Base-by-base conservation (phyloP, 805 yeast species). In the Wickerhamomyces queroliae region DNA sequence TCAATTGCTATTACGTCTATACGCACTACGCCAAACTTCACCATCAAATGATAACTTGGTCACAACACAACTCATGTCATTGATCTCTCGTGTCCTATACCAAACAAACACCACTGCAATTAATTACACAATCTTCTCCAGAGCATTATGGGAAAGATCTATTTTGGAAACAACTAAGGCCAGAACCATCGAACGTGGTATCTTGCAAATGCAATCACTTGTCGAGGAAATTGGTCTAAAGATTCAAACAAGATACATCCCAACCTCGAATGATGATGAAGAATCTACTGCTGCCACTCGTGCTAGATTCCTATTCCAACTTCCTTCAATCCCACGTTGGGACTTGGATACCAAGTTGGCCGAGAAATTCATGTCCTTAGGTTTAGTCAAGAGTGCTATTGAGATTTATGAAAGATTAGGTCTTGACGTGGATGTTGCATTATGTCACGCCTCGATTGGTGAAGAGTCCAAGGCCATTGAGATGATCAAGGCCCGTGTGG, bases 111-210 rank as follows among this genome's bases (percentile, higher is more conserved):
- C 53, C 56, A 4, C 62, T 1, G 71, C 42, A 16, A 50, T 75
- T 15, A 83, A 86, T 58, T 89, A 96, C 89, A 63, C 84, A 1
- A 59, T 91, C 4, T 88, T 80, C 52, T 77, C 90, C 2, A 70
- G 90, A 45, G 84, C 95, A 0, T 65, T 93, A 33, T 93, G 97
- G 96, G 85, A 83, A 53, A 76, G 98, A 58, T 87, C 96, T 7
- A 52, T 85, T 17, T 66, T 90, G 27, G 99, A 93, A 58, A 76
- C 95, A 0, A 70, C 72, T 36, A 80, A 79, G 48, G 78, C 95
- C 1, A 80, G 84, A 56, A 91, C 97, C 1, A 82, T 91, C 19
- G 98, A 93, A 63, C 74, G 99, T 58, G 98, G 98, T 37, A 80
- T 90, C 5, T 67, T 93, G 37, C 99, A 93, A 62, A 80, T 93